phyloP scores from a whole-genome alignment of 371 early-diverging fungal species.

The Lichtheimia corymbifera region DNA sequence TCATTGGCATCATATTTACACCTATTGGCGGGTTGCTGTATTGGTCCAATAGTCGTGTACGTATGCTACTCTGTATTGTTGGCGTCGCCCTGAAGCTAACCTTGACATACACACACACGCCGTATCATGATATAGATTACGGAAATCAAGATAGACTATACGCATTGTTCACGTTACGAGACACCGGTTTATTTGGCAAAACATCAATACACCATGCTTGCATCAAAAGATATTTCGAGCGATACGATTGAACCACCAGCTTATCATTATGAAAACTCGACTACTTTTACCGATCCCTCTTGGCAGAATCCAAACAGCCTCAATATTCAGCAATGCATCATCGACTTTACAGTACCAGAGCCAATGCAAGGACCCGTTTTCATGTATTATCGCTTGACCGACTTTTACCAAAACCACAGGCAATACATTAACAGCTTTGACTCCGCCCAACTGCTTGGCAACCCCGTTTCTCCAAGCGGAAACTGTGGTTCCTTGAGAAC shows the following conservation, averaged over 20 bases:
- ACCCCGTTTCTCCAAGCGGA: conserved; percentile 28
- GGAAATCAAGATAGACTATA: conserved; percentile 91
- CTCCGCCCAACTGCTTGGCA: conserved; percentile 81
- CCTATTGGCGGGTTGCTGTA: conserved; percentile 87
- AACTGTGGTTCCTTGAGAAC: conserved; percentile 55
- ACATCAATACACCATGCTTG: conserved; percentile 20
- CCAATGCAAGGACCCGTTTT: conserved; percentile 80
- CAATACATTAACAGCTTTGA: conserved; percentile 93
- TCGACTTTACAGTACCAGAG: conserved; percentile 73
- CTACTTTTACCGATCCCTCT: conserved; percentile 29
- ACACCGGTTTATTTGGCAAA: conserved; percentile 33
- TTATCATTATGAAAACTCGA: conserved; percentile 29
- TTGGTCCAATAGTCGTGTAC: conserved; percentile 47
- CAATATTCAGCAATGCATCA: conserved; percentile 61
- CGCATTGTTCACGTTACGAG: conserved; percentile 64
- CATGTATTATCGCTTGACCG: conserved; percentile 93
- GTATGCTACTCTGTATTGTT: background rate
- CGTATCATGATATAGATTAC: conserved; percentile 41
- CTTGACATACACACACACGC: background rate
- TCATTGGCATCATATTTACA: conserved; percentile 88
- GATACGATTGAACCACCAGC: conserved; percentile 29
- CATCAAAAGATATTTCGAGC: conserved; percentile 15
- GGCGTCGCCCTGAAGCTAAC: no score
- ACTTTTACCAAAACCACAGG: conserved; percentile 98
- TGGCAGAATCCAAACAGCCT: conserved; percentile 48